A percentile compares a stretch with the other conserved stretches of the same genome.
phyloP scores from a whole-genome alignment of 2,329 filamentous ascomycete species.

The Calonectria ilicicola region DNA sequence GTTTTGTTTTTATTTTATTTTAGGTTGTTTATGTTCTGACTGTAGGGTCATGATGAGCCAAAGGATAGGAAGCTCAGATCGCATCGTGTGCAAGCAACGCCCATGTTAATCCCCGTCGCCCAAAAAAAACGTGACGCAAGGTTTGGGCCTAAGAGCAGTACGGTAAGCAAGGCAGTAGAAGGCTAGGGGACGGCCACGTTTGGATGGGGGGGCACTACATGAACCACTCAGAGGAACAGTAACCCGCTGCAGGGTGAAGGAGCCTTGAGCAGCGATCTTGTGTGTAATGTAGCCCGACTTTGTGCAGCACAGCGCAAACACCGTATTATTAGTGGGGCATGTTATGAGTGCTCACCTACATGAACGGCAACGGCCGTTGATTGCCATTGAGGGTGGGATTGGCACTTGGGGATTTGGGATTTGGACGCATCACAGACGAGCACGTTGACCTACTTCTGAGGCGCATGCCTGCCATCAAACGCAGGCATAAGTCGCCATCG shows the following conservation, averaged over 20 bases:
- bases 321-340: background rate
- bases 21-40: too few species aligned
- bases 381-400: background rate
- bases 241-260: slow-evolving; percentile 22
- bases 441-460: background rate
- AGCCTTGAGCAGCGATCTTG: background rate
- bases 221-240: slow-evolving; percentile 15
- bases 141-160: slow-evolving; percentile 5
- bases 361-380: background rate
- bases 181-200: background rate
- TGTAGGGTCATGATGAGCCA: too few species aligned
- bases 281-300: slow-evolving; percentile 1
- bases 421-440: background rate
- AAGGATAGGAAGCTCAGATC: too few species aligned
- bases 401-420: too few species aligned
- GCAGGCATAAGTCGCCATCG: background rate
- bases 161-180: slow-evolving; percentile 2
- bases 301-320: slow-evolving; percentile 4
- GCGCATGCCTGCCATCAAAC: background rate
- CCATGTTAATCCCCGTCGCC: background rate
- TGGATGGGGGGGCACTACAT: background rate
- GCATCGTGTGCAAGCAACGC: too few species aligned
- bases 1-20: too few species aligned
- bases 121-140: background rate
- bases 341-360: slow-evolving; percentile 11